Evolutionary conservation across 345 rosid genomes (phyloP).

Genomic region (Durio zibethinus): DNA sequence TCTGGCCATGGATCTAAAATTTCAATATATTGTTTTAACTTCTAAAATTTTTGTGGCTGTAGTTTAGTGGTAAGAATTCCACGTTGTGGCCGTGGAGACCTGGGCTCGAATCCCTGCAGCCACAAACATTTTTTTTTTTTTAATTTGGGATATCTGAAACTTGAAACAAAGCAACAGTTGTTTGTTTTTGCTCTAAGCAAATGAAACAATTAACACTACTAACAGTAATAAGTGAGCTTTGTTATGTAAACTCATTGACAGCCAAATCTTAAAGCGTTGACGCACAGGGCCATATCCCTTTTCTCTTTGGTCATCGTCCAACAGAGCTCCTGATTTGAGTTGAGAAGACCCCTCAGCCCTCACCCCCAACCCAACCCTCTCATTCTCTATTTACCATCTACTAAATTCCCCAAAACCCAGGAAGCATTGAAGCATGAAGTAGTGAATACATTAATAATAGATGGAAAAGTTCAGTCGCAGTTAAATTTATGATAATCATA

Average conservation of each 20-base stretch:
- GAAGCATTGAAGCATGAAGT: slow-evolving; percentile 25
- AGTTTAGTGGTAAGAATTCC: slow-evolving; percentile 89
- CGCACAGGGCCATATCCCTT: slow-evolving; percentile 14
- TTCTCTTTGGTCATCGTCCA: slow-evolving; percentile 21
- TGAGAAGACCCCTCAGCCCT: slow-evolving; percentile 23
- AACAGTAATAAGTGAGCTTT: too few relatives aligned
- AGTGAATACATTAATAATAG: not conserved
- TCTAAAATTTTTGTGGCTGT: too few relatives aligned
- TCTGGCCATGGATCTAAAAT: too few relatives aligned
- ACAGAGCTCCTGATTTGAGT: slow-evolving; percentile 13
- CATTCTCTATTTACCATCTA: not conserved
- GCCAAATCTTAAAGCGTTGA: slow-evolving; percentile 28
- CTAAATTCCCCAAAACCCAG: slow-evolving; percentile 31
- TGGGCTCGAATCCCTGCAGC: slow-evolving; percentile 98
- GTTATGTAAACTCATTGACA: too few relatives aligned
- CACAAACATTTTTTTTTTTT: too few relatives aligned
- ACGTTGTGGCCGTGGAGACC: slow-evolving; percentile 96
- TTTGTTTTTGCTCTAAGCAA: too few relatives aligned
- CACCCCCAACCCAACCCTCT: not conserved
- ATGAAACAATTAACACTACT: too few relatives aligned
- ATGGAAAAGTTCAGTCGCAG: not conserved
- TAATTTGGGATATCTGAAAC: too few relatives aligned
- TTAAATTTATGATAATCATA: not conserved
- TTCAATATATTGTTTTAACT: too few relatives aligned
- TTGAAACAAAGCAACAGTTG: too few relatives aligned